phyloP scores from a whole-genome alignment of 2,329 filamentous ascomycete species.

The Arachnomyces sp. region DNA sequence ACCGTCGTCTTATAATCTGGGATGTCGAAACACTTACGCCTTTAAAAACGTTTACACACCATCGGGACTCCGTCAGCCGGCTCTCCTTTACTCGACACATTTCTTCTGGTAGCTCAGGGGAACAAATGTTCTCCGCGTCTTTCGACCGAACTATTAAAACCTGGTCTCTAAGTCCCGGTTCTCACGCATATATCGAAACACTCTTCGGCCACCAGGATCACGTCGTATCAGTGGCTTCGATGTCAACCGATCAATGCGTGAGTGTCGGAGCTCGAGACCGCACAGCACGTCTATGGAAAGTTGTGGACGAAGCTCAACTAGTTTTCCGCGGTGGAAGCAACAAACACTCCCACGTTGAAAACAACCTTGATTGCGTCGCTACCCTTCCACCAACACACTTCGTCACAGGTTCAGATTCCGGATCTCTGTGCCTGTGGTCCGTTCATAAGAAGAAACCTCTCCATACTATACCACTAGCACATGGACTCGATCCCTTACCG shows the following conservation, averaged over 20 bases:
- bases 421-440: slow-evolving; percentile 77
- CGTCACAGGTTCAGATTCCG: slow-evolving; percentile 89
- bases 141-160: slow-evolving; percentile 91
- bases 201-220: slow-evolving; percentile 93
- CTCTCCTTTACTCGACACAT: slow-evolving; percentile 78
- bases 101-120: slow-evolving; percentile 44
- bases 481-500: slow-evolving; percentile 71
- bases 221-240: slow-evolving; percentile 72
- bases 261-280: slow-evolving; percentile 86
- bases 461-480: slow-evolving; percentile 67
- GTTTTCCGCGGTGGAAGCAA: slow-evolving; percentile 75
- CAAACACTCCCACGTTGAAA: slow-evolving; percentile 53
- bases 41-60: slow-evolving; percentile 78
- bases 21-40: slow-evolving; percentile 70
- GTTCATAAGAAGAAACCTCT: slow-evolving; percentile 92
- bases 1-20: slow-evolving; percentile 81
- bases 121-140: slow-evolving; percentile 85
- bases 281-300: slow-evolving; percentile 90
- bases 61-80: slow-evolving; percentile 77
- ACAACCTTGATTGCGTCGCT: slow-evolving; percentile 83
- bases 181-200: slow-evolving; percentile 89
- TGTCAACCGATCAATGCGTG: slow-evolving; percentile 79
- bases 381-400: slow-evolving; percentile 88
- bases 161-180: slow-evolving; percentile 70
- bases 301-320: slow-evolving; percentile 87